phyloP scores from a whole-genome alignment of 768 basidiomycete genomes.

The Tremella yokohamensis region DNA sequence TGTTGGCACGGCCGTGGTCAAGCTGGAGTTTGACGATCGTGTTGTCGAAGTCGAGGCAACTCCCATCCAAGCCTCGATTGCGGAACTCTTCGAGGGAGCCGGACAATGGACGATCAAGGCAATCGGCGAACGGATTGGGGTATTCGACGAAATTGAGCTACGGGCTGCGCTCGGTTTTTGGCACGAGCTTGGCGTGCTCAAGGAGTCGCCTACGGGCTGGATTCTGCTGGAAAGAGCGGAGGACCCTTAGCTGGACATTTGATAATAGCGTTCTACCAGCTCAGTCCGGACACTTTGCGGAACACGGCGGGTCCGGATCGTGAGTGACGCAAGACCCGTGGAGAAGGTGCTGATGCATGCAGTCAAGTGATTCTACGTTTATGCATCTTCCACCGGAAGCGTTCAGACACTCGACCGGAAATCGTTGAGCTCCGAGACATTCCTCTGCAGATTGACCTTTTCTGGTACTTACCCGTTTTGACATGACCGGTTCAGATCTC shows the following conservation, averaged over 20 bases:
- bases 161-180: constrained; percentile 76
- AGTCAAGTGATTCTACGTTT: not conserved
- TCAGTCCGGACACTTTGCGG: too few species aligned
- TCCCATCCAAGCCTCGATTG: constrained; percentile 75
- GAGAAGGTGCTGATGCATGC: too few species aligned
- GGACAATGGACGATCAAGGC: constrained; percentile 63
- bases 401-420: not conserved
- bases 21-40: constrained; percentile 78
- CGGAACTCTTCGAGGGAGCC: constrained; percentile 31
- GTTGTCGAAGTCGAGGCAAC: constrained; percentile 69
- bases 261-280: constrained; percentile 1
- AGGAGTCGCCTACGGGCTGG: constrained; percentile 54
- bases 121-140: constrained; percentile 62
- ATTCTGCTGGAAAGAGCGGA: constrained; percentile 40
- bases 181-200: constrained; percentile 76
- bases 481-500: not conserved
- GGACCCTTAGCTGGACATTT: too few species aligned
- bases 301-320: not conserved
- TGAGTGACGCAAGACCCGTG: not conserved
- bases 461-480: not conserved
- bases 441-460: not conserved
- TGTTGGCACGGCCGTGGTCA: constrained; percentile 75
- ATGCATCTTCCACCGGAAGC: not conserved
- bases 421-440: not conserved
- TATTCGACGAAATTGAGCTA: constrained; percentile 63